Evolutionary conservation across 2,329 filamentous ascomycete species (phyloP).

Genomic region (Aureobasidium sp.): DNA sequence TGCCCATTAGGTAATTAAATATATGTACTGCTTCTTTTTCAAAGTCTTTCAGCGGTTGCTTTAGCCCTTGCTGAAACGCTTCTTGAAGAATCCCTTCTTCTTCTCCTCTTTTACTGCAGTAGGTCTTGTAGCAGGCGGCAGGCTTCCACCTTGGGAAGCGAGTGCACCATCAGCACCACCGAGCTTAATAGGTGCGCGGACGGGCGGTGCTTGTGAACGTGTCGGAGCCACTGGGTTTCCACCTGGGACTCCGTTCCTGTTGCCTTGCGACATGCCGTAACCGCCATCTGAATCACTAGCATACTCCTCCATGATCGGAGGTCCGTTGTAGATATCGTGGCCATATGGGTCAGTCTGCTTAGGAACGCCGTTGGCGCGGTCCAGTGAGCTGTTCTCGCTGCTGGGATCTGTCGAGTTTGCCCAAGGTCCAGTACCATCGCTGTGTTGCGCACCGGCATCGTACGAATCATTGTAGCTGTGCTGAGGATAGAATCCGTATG

Average conservation of each 20-base stretch:
- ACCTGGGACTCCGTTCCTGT: not conserved
- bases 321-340: constrained; percentile 29
- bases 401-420: constrained; percentile 83
- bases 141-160: constrained; percentile 18
- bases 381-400: constrained; percentile 87
- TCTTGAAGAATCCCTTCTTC: constrained; percentile 83
- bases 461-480: constrained; percentile 72
- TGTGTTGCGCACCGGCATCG: constrained; percentile 66
- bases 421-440: constrained; percentile 60
- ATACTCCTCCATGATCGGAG: constrained; percentile 34
- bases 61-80: constrained; percentile 60
- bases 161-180: constrained; percentile 13
- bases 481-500: constrained; percentile 33
- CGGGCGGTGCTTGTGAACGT: constrained; percentile 12
- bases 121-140: constrained; percentile 19
- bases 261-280: constrained; percentile 13
- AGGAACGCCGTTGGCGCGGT: constrained; percentile 49
- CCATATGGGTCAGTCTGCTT: constrained; percentile 18
- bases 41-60: not conserved
- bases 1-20: constrained; percentile 12
- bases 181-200: constrained; percentile 18
- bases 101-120: constrained; percentile 48
- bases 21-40: constrained; percentile 3
- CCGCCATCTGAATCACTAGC: constrained; percentile 19
- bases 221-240: constrained; percentile 8